These are phyloP conservation scores for Hanseniaspora vineae DNA, from an alignment of 805 yeast genomes.

Conservation along the genomic window DNA sequence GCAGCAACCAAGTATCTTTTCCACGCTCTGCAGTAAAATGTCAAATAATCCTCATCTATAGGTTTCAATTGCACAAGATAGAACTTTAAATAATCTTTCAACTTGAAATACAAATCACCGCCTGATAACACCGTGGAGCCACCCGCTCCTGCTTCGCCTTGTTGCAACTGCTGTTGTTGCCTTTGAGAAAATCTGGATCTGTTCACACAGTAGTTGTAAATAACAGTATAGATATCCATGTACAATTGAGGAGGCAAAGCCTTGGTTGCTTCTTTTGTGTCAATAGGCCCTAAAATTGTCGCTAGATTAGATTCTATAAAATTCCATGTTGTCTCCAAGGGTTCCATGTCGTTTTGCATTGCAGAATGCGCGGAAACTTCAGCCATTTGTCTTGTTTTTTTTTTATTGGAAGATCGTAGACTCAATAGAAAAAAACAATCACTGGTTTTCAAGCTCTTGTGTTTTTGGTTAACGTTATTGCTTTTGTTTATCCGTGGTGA, in stretches of 20 bases:
- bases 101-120: slow-evolving; percentile 69
- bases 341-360: slow-evolving; percentile 23
- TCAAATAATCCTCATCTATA: slow-evolving; percentile 43
- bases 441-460: too few relatives aligned
- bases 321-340: slow-evolving; percentile 59
- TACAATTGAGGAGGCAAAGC: slow-evolving; percentile 32
- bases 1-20: slow-evolving; percentile 84
- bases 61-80: slow-evolving; percentile 42
- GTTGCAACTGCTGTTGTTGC: slow-evolving; percentile 9
- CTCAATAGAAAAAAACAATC: background rate
- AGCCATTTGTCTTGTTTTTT: slow-evolving; percentile 7
- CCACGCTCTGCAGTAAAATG: slow-evolving; percentile 82
- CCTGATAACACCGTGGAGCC: slow-evolving; percentile 51
- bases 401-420: too few relatives aligned
- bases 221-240: slow-evolving; percentile 83
- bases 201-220: slow-evolving; percentile 84
- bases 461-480: too few relatives aligned
- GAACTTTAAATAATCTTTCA: slow-evolving; percentile 49
- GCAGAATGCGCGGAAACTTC: slow-evolving; percentile 33
- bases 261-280: slow-evolving; percentile 11
- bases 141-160: background rate
- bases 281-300: slow-evolving; percentile 43
- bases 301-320: slow-evolving; percentile 67
- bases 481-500: too few relatives aligned
- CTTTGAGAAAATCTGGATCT: slow-evolving; percentile 39